Conservation (phyloP, 371 early-diverging fungal genomes). For the Mortierella polycephala region DNA sequence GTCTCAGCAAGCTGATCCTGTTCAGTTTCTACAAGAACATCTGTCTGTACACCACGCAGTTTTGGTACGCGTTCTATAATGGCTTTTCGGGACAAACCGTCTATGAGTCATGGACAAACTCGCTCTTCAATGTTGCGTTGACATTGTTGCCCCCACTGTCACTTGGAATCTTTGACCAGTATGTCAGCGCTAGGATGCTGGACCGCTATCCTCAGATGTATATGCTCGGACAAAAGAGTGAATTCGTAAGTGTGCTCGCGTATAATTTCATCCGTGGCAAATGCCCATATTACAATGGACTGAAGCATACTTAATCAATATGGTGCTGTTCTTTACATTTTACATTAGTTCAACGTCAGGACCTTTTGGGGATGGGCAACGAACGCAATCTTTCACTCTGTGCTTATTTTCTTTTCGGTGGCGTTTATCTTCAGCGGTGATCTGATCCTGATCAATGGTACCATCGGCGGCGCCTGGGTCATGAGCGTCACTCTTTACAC, state of each 20-base stretch:
- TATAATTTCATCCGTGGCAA: no score
- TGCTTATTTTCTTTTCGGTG: constrained; percentile 40
- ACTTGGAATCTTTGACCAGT: constrained; percentile 88
- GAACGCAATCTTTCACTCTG: constrained; percentile 94
- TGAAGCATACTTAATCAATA: no score
- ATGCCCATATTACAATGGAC: no score
- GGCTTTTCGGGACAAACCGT: constrained; percentile 57
- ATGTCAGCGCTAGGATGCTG: constrained; percentile 75
- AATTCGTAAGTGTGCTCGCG: constrained; percentile 66
- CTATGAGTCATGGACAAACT: constrained; percentile 79
- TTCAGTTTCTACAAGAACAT: constrained; percentile 82
- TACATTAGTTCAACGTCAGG: constrained; percentile 80
- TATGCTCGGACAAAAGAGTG: constrained; percentile 82
- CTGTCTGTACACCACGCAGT: constrained; percentile 72
- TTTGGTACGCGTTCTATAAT: constrained; percentile 80
- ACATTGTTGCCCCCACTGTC: constrained; percentile 71
- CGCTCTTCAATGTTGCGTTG: constrained; percentile 76
- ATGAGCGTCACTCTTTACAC: constrained; percentile 84
- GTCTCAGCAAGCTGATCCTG: constrained; percentile 76
- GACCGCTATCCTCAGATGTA: constrained; percentile 83
- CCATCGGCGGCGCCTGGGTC: constrained; percentile 81
- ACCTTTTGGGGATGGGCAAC: constrained; percentile 95
- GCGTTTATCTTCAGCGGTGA: constrained; percentile 68
- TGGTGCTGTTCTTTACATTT: no score
- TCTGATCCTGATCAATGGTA: constrained; percentile 71